These are phyloP conservation scores for Oenanthe sinensis DNA, from an alignment of 129 eudicot genomes.

Conservation along the genomic window DNA sequence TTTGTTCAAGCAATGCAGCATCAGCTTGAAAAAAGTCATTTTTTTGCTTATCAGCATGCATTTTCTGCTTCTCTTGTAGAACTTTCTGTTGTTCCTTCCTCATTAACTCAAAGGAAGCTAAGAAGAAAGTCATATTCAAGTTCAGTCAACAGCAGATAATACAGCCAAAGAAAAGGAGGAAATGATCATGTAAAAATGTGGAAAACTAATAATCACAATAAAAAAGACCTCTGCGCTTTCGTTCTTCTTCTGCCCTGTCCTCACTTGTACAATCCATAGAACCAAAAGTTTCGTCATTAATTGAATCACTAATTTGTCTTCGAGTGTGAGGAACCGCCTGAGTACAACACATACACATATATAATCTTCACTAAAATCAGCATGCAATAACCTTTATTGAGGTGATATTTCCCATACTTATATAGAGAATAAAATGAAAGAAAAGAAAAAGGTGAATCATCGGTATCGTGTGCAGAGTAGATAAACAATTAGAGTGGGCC, in stretches of 20 bases:
- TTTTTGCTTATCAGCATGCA: constrained; percentile 37
- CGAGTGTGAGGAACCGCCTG: constrained; percentile 74
- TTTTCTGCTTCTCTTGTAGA: constrained; percentile 82
- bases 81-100: constrained; percentile 91
- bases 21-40: constrained; percentile 34
- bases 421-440: background rate
- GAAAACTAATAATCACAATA: background rate
- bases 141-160: constrained; percentile 12
- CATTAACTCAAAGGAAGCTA: constrained; percentile 90
- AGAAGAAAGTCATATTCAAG: constrained; percentile 6
- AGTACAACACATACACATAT: constrained; percentile 8
- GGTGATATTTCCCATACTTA: constrained; percentile 1
- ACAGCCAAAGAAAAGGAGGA: background rate
- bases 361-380: background rate
- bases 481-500: background rate
- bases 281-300: constrained; percentile 96
- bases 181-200: constrained; percentile 4
- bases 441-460: no score
- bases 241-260: constrained; percentile 94
- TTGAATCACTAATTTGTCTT: constrained; percentile 58
- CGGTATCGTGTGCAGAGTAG: background rate
- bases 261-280: constrained; percentile 62
- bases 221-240: constrained; percentile 71
- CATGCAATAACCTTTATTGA: background rate
- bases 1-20: constrained; percentile 31